A percentile compares a stretch with the other conserved stretches of the same genome.
Conservation (phyloP, 768 basidiomycete species). For the Boletales sp. region DNA sequence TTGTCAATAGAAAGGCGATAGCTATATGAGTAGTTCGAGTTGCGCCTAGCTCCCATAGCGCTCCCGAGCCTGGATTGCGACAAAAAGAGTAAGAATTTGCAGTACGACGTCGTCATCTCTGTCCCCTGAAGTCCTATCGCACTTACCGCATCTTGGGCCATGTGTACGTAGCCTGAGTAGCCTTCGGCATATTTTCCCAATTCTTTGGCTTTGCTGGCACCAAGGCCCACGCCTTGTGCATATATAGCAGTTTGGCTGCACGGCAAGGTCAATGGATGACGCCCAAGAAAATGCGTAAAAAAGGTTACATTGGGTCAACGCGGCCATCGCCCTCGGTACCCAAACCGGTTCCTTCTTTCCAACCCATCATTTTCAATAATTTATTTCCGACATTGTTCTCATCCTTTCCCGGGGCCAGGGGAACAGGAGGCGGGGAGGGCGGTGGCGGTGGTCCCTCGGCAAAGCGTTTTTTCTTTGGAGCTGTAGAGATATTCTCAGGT, state of each 20-base stretch:
- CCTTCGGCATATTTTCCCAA: constrained; percentile 68
- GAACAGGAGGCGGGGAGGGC: constrained; percentile 57
- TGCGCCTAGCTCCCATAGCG: constrained; percentile 30
- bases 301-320: constrained; percentile 75
- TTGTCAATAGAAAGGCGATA: constrained; percentile 4
- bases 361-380: constrained; percentile 96
- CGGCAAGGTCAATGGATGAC: constrained; percentile 7
- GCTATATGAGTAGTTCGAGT: constrained; percentile 9
- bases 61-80: constrained; percentile 33
- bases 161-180: constrained; percentile 65
- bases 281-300: not conserved
- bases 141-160: constrained; percentile 69
- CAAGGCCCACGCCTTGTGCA: constrained; percentile 82
- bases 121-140: constrained; percentile 15
- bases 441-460: constrained; percentile 59
- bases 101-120: constrained; percentile 16
- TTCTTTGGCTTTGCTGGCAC: constrained; percentile 89
- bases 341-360: constrained; percentile 87
- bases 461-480: constrained; percentile 39
- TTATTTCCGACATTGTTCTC: constrained; percentile 89
- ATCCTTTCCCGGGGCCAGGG: constrained; percentile 73
- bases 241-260: constrained; percentile 80
- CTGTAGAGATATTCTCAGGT: constrained; percentile 42
- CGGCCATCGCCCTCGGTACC: constrained; percentile 81
- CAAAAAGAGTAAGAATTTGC: constrained; percentile 23